Evolutionary conservation across 257 asterid genomes (phyloP), one percentile per base, ranked within the genome.

Genomic region (Thymus mandschuricus): DNA sequence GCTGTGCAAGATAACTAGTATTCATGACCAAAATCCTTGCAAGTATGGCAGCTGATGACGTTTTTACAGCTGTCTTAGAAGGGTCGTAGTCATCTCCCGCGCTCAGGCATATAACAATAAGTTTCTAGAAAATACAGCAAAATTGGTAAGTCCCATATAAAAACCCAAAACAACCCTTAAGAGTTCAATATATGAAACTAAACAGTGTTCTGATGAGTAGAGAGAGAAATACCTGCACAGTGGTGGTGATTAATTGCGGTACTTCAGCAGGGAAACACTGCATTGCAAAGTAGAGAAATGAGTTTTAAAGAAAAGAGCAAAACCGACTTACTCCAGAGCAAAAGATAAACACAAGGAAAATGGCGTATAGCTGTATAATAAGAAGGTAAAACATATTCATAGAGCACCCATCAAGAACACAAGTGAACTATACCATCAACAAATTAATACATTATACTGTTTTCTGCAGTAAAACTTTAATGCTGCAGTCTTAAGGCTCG

Each of bases 1-100:
- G 80, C 71, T 95, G 98, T 4, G 96, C 99, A 57, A 92, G 91
- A 80, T 67, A 92, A 82, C 80, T 88, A 70, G 98, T 89, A 72
- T 89, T 89, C 97, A 89, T 86, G 76, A 95, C 96, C 84, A 95
- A 83, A 67, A 88, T 79, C 86, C 98, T 87, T 41, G 98, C 99
- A 44, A 92, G 96, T 66, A 92, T 83, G 73, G 96, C 96, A 75
- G 97, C 93, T 15, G 95, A 76, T 77, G 89, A 79, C 70, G 98
- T 86, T 85, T 87, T 95, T 44, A 86, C 92, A 40, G 98, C 83
- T 60, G 96, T 80, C 81, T 89, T 87, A 27, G 87, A 83, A 81
- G 99, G 98, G 82, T 89, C 91, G 6, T 41, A 91, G 72, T 92
- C 99, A 75, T 95, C 98, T 78, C 92, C 92, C 51, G 87, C 96